Base-by-base conservation (phyloP, 768 basidiomycete species). In the Auriscalpium orientale region DNA sequence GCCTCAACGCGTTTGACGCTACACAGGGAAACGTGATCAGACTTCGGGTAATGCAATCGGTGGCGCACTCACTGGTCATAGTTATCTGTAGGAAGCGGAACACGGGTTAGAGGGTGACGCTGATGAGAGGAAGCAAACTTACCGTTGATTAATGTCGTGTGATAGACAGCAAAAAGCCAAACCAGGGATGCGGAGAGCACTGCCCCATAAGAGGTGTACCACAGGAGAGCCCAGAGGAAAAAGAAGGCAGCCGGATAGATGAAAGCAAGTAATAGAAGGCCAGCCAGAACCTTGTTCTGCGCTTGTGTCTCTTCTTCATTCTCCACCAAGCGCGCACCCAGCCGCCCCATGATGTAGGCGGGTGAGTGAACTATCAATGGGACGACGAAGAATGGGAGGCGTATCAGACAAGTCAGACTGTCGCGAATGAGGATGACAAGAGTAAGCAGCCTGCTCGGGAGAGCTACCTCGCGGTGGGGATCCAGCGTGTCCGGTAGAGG, bases 291-390 rank as follows among this genome's bases (percentile, higher is more conserved):
- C 76, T 99, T 99, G 76, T 92, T 98, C 77, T 98, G 95, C 46
- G 95, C 97, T 69, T 91, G 87, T 11, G 91, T 88, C 69, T 98
- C 95, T 69, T 98, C 87, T 67, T 98, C 94, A 58, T 92, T 83
- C 64, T 88, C 79, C 37, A 80, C 84, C 38, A 95, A 72, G 47
- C 79, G 72, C 18, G 87, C 89, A 46, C 91, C 92, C 51, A 86
- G 64, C 34, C 84, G 77, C 12, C 83, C 87, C 75, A 95, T 84
- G 57, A 85, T 71, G 71, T 98, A 98, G 47, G 89, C 84, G 4
- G 97, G 97, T 12, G 84, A 69, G 56, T 93, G 90, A 53, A 95
- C 73, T 54, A 95, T 66, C 33, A 97, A 77, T 1, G 95, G 95
- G 49, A 97, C 69, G 55, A 91, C 66, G 74, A 97, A 97, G 75